A percentile compares a stretch with the other conserved stretches of the same genome.
Conservation (phyloP, 345 rosid species). For the Cardamine occulta region DNA sequence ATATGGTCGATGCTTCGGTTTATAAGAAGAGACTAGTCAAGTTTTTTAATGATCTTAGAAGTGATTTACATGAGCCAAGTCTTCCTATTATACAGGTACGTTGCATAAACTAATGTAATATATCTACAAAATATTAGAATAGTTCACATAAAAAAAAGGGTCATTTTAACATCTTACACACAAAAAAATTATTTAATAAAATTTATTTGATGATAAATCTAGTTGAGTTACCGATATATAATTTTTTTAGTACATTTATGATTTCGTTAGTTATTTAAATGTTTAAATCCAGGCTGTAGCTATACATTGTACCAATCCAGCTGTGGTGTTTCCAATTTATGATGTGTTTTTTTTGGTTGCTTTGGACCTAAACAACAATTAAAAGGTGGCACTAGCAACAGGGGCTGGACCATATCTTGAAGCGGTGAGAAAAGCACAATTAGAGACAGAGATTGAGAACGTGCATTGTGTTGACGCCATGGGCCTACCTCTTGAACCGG, state of each 20-base stretch:
- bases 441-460: constrained; percentile 51
- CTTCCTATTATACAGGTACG: constrained; percentile 77
- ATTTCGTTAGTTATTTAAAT: too few species aligned
- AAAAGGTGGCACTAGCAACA: constrained; percentile 77
- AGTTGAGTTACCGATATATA: too few species aligned
- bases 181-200: too few species aligned
- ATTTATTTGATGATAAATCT: too few species aligned
- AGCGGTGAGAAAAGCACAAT: constrained; percentile 69
- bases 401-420: constrained; percentile 59
- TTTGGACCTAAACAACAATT: constrained; percentile 20
- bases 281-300: too few species aligned
- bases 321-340: too few species aligned
- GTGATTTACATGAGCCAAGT: constrained; percentile 60
- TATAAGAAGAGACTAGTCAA: constrained; percentile 57
- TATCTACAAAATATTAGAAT: too few species aligned
- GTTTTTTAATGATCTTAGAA: constrained; percentile 60
- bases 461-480: constrained; percentile 71
- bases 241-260: too few species aligned
- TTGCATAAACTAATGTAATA: background rate
- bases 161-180: background rate
- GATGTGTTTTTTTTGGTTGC: background rate
- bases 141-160: too few species aligned
- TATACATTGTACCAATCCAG: too few species aligned
- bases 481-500: constrained; percentile 73
- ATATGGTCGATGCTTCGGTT: constrained; percentile 52